A percentile compares a stretch with the other conserved stretches of the same genome.
These are phyloP conservation scores for Cordyceps fumosorosea DNA, from an alignment of 2,329 filamentous ascomycete species.

Conservation along the genomic window DNA sequence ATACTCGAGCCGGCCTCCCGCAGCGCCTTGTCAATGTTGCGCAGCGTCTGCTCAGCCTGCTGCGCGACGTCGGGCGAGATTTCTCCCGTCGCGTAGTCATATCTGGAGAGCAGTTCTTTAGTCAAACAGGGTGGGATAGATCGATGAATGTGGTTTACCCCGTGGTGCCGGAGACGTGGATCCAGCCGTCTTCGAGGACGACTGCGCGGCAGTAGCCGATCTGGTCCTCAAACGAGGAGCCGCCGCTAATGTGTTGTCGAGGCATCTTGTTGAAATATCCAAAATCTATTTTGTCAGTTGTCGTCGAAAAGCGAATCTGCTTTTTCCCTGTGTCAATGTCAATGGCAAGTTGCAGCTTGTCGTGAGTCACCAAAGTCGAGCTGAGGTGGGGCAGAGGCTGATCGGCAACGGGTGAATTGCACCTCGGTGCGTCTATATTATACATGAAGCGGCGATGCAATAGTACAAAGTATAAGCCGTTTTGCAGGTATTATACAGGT, in stretches of 20 bases:
- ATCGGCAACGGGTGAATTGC: neutral
- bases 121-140: neutral
- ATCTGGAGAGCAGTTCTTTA: conserved; percentile 26
- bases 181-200: conserved; percentile 38
- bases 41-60: conserved; percentile 44
- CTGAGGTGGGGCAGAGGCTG: conserved; percentile 3
- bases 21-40: conserved; percentile 41
- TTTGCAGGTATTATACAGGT: neutral
- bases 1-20: conserved; percentile 35
- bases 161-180: conserved; percentile 50
- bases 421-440: neutral
- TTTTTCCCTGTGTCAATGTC: neutral
- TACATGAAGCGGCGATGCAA: neutral
- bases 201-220: conserved; percentile 52
- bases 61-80: conserved; percentile 39
- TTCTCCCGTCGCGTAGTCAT: conserved; percentile 41
- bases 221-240: conserved; percentile 44
- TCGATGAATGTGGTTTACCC: conserved; percentile 29
- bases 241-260: conserved; percentile 39
- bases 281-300: neutral
- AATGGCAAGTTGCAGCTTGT: neutral
- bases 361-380: conserved; percentile 3
- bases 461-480: neutral
- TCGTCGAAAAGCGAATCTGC: neutral
- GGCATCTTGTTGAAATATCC: conserved; percentile 20